phyloP scores from a whole-genome alignment of 352 stramenopile species.

The Pythium folliculosum region DNA sequence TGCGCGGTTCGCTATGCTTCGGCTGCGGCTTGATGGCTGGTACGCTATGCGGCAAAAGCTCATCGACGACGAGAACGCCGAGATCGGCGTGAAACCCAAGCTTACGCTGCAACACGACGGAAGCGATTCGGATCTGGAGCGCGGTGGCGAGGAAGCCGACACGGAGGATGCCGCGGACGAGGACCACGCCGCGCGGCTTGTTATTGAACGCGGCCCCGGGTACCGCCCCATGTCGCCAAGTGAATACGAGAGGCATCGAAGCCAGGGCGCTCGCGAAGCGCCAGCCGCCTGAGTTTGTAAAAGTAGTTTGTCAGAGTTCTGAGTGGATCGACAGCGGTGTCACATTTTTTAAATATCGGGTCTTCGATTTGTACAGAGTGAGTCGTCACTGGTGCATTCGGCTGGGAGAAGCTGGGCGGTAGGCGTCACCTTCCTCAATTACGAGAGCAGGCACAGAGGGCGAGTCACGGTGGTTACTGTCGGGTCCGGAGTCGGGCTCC shows the following conservation, averaged over 20 bases:
- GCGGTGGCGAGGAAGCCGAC: not conserved
- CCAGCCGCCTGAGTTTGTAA: not conserved
- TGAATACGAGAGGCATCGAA: constrained; percentile 19
- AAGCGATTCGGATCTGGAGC: not conserved
- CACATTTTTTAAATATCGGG: not conserved
- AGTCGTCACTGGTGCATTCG: constrained; percentile 35
- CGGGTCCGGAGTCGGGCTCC: not conserved
- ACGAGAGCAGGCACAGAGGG: constrained; percentile 22
- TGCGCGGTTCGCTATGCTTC: constrained; percentile 16
- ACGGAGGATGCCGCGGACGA: not conserved
- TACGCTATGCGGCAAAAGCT: constrained; percentile 20
- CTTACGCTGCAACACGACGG: not conserved
- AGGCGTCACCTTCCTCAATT: constrained; percentile 46
- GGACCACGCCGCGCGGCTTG: constrained; percentile 6
- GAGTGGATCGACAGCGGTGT: no score
- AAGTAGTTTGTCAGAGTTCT: not conserved
- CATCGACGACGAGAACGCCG: constrained; percentile 22
- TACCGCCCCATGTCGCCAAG: constrained; percentile 21
- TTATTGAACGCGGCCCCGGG: constrained; percentile 18
- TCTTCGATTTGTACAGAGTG: not conserved
- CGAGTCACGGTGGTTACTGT: constrained; percentile 14
- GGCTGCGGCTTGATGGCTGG: constrained; percentile 20
- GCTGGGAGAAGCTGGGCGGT: constrained; percentile 45
- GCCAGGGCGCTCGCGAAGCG: not conserved
- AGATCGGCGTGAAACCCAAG: not conserved